Conservation (phyloP, 1,284 basidiomycete species). For the Inonotus hispidus region DNA sequence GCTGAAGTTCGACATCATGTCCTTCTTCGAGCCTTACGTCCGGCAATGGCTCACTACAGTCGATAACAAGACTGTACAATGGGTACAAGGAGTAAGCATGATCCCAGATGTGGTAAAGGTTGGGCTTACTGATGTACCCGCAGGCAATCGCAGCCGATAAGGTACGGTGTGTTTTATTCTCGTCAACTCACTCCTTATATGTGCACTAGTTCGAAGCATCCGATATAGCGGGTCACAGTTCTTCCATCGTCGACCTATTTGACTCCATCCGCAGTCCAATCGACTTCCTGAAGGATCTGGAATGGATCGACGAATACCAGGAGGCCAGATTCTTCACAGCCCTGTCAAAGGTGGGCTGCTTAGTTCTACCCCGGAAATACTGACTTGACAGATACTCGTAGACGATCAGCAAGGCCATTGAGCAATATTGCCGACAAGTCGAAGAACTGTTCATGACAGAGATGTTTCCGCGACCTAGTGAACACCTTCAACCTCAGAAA, state of each 20-base stretch:
- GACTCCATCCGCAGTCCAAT: constrained; percentile 91
- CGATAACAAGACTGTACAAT: constrained; percentile 86
- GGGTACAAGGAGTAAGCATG: constrained; percentile 81
- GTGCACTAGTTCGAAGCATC: constrained; percentile 77
- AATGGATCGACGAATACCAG: constrained; percentile 90
- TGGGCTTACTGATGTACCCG: constrained; percentile 16
- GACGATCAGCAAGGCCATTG: constrained; percentile 89
- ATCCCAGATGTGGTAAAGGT: neutral
- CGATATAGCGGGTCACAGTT: constrained; percentile 81
- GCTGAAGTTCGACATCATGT: constrained; percentile 60
- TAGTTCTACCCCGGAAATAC: neutral
- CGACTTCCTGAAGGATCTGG: constrained; percentile 80
- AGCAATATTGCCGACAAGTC: constrained; percentile 85
- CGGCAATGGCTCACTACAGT: constrained; percentile 88
- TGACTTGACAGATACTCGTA: constrained; percentile 28
- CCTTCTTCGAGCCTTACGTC: constrained; percentile 87
- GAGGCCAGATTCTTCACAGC: constrained; percentile 88
- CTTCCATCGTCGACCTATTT: constrained; percentile 94
- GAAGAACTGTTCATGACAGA: constrained; percentile 90
- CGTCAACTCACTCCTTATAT: neutral
- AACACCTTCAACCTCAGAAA: constrained; percentile 74
- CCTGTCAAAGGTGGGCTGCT: constrained; percentile 63
- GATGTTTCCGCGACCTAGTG: constrained; percentile 83
- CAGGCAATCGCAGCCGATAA: constrained; percentile 85
- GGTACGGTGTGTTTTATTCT: constrained; percentile 39